phyloP scores from a whole-genome alignment of 2,329 filamentous ascomycete species.

The Colletotrichum sp. region DNA sequence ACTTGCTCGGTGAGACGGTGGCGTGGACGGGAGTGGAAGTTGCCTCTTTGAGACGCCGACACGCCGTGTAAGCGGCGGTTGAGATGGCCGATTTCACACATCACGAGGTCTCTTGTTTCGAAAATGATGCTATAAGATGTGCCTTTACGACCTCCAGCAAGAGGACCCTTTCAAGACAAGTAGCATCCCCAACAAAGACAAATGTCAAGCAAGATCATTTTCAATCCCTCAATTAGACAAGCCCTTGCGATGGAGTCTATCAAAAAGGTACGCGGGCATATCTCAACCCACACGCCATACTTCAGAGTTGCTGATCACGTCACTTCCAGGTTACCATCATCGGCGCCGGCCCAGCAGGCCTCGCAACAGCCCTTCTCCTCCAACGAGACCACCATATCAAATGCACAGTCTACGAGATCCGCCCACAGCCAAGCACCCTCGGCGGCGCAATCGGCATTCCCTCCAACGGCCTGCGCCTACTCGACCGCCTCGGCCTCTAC shows the following conservation, averaged over 20 bases:
- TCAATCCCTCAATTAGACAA: background rate
- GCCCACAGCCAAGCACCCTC: background rate
- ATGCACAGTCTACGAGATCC: slow-evolving; percentile 7
- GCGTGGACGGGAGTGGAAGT: background rate
- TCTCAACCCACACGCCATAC: background rate
- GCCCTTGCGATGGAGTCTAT: background rate
- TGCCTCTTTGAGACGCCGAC: background rate
- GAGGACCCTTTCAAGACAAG: background rate
- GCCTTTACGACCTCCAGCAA: background rate
- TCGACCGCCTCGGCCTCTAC: background rate
- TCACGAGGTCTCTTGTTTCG: background rate
- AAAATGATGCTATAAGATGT: background rate
- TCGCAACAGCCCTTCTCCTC: background rate
- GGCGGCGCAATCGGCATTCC: slow-evolving; percentile 11
- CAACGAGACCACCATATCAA: background rate
- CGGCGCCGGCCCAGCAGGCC: slow-evolving; percentile 32
- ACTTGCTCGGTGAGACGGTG: background rate
- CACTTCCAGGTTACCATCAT: background rate
- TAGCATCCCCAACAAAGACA: background rate
- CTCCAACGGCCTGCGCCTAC: slow-evolving; percentile 2
- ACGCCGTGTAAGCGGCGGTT: background rate
- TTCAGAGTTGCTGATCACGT: background rate
- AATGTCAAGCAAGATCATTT: background rate
- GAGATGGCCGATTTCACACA: background rate
- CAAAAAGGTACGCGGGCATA: background rate